These are phyloP conservation scores for Eudorina sp. DNA, from an alignment of 139 green algal genomes.

Conservation along the genomic window DNA sequence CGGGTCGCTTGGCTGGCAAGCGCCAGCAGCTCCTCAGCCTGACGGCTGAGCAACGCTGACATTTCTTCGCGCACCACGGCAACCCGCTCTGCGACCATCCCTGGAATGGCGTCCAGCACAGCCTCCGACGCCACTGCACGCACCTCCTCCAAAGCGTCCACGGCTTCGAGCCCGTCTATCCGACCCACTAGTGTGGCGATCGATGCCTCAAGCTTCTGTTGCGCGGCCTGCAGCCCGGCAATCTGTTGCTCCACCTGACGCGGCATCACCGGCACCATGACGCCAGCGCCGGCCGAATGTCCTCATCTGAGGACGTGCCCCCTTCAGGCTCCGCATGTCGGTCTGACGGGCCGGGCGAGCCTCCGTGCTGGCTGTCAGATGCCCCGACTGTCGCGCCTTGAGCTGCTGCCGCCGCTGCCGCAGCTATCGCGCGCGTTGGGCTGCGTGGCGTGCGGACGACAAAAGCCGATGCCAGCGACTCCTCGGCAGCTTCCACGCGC, in stretches of 20 bases:
- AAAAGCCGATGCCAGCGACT: slow-evolving; percentile 20
- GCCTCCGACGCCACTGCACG: slow-evolving; percentile 6
- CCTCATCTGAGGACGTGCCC: neutral
- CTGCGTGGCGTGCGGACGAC: slow-evolving; percentile 19
- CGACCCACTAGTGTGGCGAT: neutral
- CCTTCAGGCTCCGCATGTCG: neutral
- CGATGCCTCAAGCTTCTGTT: neutral
- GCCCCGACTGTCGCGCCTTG: too few species aligned
- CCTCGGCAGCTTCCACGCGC: slow-evolving; percentile 3
- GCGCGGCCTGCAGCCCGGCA: neutral
- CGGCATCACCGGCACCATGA: slow-evolving; percentile 38
- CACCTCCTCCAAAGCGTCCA: slow-evolving; percentile 18
- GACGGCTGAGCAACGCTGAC: neutral
- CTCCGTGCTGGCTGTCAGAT: too few species aligned
- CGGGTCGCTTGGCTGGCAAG: neutral
- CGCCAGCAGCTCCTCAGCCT: neutral
- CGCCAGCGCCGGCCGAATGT: neutral
- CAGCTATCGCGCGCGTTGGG: neutral
- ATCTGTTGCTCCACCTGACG: slow-evolving; percentile 20
- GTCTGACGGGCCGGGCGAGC: neutral
- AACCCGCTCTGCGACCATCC: slow-evolving; percentile 1
- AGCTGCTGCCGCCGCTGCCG: too few species aligned
- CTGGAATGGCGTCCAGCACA: slow-evolving; percentile 39
- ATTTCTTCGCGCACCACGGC: neutral
- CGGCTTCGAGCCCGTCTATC: slow-evolving; percentile 6